phyloP scores from a whole-genome alignment of 1,284 basidiomycete genomes.

The Cyathus pygmaeus region DNA sequence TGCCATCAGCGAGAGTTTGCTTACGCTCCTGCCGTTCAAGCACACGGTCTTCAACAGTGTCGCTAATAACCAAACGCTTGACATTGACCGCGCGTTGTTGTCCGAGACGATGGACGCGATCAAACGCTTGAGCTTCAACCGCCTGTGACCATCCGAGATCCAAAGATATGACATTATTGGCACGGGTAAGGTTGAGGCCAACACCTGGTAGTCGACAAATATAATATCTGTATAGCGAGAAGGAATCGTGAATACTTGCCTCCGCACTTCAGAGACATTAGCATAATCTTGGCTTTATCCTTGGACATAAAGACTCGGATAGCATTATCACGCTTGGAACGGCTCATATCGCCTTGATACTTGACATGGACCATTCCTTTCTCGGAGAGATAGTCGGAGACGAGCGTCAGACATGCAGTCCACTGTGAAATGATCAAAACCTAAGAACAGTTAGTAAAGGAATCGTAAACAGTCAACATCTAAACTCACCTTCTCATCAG shows the following conservation, averaged over 20 bases:
- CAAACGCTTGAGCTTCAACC: constrained; percentile 64
- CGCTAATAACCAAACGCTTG: constrained; percentile 65
- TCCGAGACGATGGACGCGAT: constrained; percentile 63
- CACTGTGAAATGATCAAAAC: constrained; percentile 70
- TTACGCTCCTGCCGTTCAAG: constrained; percentile 67
- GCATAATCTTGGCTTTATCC: constrained; percentile 63
- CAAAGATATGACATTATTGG: constrained; percentile 70
- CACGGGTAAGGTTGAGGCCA: constrained; percentile 67
- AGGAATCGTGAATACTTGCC: constrained; percentile 40
- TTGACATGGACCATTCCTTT: constrained; percentile 61
- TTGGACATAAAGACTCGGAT: constrained; percentile 66
- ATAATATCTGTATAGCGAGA: not conserved
- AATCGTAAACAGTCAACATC: not conserved
- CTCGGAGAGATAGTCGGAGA: constrained; percentile 64
- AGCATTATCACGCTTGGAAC: constrained; percentile 58
- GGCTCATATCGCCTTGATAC: constrained; percentile 72
- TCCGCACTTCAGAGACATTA: constrained; percentile 71
- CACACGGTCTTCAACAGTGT: constrained; percentile 71
- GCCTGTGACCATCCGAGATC: constrained; percentile 72
- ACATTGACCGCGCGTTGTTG: constrained; percentile 64
- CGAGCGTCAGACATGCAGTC: constrained; percentile 64
- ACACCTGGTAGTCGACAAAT: constrained; percentile 40
- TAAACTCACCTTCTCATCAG: constrained; percentile 64
- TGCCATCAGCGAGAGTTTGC: constrained; percentile 66
- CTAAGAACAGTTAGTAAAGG: constrained; percentile 32